These are phyloP conservation scores for Eucalyptus viminalis DNA, from an alignment of 345 rosid genomes.

Conservation along the genomic window DNA sequence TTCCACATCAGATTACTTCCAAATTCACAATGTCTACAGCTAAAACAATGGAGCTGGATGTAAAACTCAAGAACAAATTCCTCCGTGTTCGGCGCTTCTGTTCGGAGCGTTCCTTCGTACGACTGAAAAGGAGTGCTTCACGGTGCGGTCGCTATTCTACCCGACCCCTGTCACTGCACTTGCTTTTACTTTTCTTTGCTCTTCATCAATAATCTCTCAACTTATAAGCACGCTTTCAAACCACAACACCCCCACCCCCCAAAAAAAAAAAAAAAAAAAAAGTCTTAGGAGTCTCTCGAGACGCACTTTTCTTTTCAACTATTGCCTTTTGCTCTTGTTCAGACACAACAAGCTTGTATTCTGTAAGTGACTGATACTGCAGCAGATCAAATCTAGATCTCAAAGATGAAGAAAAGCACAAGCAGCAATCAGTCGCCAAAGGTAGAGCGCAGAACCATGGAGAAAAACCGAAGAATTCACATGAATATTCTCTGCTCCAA, in stretches of 20 bases:
- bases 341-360: neutral
- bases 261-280: too few species aligned
- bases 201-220: neutral
- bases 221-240: neutral
- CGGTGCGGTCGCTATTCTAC: neutral
- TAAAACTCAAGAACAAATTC: neutral
- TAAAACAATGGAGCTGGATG: neutral
- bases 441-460: conserved; percentile 30
- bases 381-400: neutral
- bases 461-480: conserved; percentile 37
- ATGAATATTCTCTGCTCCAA: conserved; percentile 32
- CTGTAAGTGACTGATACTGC: neutral
- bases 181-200: neutral
- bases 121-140: neutral
- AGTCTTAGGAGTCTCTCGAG: neutral
- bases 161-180: neutral
- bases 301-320: neutral
- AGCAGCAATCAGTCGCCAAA: neutral
- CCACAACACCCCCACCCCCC: too few species aligned
- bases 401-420: neutral
- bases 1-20: neutral
- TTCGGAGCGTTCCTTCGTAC: neutral
- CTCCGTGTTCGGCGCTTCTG: neutral
- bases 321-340: neutral
- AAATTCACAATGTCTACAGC: neutral